These are phyloP conservation scores for Suhomyces prunicola DNA, from an alignment of 805 yeast species.

Conservation along the genomic window DNA sequence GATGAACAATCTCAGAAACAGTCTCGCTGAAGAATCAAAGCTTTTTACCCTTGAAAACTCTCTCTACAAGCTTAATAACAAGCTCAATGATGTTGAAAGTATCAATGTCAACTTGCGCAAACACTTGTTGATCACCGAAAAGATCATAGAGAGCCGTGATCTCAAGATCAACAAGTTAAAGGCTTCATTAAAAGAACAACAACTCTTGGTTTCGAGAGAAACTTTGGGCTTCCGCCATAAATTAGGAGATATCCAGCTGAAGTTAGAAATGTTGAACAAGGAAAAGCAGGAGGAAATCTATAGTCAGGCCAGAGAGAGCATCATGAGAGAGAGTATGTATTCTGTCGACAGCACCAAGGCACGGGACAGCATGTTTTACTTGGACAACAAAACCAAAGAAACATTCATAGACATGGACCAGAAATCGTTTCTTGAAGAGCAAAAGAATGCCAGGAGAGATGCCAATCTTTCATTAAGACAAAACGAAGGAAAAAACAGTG, in stretches of 20 bases:
- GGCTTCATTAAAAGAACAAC: constrained; percentile 47
- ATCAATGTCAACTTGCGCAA: constrained; percentile 56
- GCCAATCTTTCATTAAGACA: neutral
- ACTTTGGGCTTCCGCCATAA: constrained; percentile 47
- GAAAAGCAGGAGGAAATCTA: constrained; percentile 12
- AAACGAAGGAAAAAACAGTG: neutral
- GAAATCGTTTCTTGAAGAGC: constrained; percentile 4
- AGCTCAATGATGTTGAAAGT: constrained; percentile 58
- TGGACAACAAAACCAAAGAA: constrained; percentile 12
- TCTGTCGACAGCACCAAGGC: constrained; percentile 13
- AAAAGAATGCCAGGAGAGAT: constrained; percentile 2
- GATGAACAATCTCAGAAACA: constrained; percentile 24
- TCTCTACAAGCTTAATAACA: constrained; percentile 53
- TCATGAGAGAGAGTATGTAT: constrained; percentile 13
- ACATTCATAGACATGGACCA: constrained; percentile 11
- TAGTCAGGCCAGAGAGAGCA: constrained; percentile 11
- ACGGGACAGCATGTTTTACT: constrained; percentile 12
- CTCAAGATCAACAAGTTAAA: constrained; percentile 56
- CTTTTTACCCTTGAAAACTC: constrained; percentile 55
- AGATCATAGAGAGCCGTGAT: constrained; percentile 56
- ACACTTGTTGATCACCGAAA: constrained; percentile 53
- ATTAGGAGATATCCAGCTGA: constrained; percentile 27
- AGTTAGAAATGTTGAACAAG: constrained; percentile 11
- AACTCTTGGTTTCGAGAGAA: constrained; percentile 46
- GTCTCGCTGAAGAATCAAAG: constrained; percentile 46